A percentile compares a stretch with the other conserved stretches of the same genome.
phyloP scores from a whole-genome alignment of 805 yeast species.

The Saccharomyces jurei region DNA sequence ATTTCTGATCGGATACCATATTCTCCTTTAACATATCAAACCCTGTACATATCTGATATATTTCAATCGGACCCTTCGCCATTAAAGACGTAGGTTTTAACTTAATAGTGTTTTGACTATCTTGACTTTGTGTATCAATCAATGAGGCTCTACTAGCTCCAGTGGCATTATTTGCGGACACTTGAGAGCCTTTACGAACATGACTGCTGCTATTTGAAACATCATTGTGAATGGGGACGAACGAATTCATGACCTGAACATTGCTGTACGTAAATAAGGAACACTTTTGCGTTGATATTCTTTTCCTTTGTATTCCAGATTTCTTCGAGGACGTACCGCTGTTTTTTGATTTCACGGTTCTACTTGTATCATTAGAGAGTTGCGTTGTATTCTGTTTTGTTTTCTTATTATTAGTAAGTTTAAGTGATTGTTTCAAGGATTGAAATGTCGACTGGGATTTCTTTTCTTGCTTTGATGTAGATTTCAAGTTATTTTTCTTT shows the following conservation, averaged over 20 bases:
- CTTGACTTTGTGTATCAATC: not conserved
- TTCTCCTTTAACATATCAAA: slow-evolving; percentile 10
- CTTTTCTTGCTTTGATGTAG: not conserved
- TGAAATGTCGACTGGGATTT: not conserved
- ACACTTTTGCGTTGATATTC: slow-evolving; percentile 27
- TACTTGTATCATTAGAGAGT: not conserved
- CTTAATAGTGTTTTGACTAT: slow-evolving; percentile 5
- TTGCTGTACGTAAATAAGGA: slow-evolving; percentile 22
- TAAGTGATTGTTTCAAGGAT: not conserved
- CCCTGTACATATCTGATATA: slow-evolving; percentile 26
- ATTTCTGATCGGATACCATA: not conserved
- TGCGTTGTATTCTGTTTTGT: not conserved
- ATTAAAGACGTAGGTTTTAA: slow-evolving; percentile 11
- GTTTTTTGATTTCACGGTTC: not conserved
- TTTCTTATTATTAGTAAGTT: not conserved
- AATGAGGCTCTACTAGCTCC: slow-evolving; percentile 3
- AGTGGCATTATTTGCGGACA: slow-evolving; percentile 1
- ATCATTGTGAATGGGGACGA: slow-evolving; percentile 1
- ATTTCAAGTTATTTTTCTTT: not conserved
- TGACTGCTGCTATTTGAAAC: not conserved
- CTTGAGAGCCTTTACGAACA: not conserved
- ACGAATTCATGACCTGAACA: slow-evolving; percentile 19
- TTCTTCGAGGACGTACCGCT: not conserved
- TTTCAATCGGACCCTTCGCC: slow-evolving; percentile 25
- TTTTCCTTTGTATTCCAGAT: slow-evolving; percentile 5